A percentile compares a stretch with the other conserved stretches of the same genome.
Evolutionary conservation across 2,329 filamentous ascomycete genomes (phyloP).

Genomic region (Moelleriella libera): DNA sequence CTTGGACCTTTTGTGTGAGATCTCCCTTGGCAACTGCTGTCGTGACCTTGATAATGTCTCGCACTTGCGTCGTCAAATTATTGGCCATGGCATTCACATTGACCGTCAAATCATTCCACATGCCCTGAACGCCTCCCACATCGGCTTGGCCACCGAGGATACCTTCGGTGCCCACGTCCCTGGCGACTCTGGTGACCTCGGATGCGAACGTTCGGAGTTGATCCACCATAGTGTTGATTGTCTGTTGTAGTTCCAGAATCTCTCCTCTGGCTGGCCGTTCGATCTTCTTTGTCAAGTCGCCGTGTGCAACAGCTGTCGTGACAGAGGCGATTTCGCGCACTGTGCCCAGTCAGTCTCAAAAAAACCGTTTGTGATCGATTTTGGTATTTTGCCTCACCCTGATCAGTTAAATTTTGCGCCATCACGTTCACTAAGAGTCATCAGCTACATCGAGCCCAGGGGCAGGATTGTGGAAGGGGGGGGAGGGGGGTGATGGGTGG

Average conservation of each 20-base stretch:
- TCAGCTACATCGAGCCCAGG: too few species aligned
- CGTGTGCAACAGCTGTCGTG: conserved; percentile 70
- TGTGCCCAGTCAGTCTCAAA: conserved; percentile 12
- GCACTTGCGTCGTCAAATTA: conserved; percentile 75
- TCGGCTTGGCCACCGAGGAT: conserved; percentile 72
- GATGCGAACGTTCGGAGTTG: conserved; percentile 73
- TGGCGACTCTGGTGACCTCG: conserved; percentile 69
- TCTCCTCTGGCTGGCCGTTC: conserved; percentile 68
- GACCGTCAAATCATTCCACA: conserved; percentile 79
- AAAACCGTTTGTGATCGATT: neutral
- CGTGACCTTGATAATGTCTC: conserved; percentile 81
- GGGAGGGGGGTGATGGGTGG: too few species aligned
- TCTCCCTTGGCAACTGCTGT: conserved; percentile 70
- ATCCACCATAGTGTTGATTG: conserved; percentile 83
- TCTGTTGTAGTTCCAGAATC: conserved; percentile 71
- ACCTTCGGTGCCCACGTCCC: conserved; percentile 74
- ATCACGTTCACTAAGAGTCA: conserved; percentile 55
- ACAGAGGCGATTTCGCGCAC: conserved; percentile 77
- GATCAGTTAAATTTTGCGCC: conserved; percentile 69
- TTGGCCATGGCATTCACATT: conserved; percentile 84
- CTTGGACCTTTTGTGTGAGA: conserved; percentile 91
- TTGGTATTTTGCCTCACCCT: conserved; percentile 29
- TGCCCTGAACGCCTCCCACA: conserved; percentile 72
- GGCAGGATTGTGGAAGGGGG: too few species aligned
- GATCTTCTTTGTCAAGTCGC: conserved; percentile 74